Base-by-base conservation (phyloP, 106 monocot genomes). In the Vanilla planifolia region DNA sequence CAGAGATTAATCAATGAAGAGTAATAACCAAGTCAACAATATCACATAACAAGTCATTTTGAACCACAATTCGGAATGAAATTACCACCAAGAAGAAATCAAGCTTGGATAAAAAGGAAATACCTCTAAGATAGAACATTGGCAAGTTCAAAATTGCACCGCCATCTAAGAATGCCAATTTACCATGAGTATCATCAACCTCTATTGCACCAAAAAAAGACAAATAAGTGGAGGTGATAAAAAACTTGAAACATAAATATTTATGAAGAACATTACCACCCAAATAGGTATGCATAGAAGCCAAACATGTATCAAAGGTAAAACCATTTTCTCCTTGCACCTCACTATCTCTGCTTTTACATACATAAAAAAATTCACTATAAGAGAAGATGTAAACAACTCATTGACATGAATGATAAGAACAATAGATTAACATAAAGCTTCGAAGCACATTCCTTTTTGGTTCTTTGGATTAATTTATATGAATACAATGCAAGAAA, bases 121-220 rank as follows among this genome's bases (percentile, higher is more conserved):
- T 75, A 89, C 96, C 91, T 92, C 88, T 73, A 47, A 98, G 88
- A 77, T 92, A 92, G 53, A 92, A 75, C 81, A 88, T 84, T 42
- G 96, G 91, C 69, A 98, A 75, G 47, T 64, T 88, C 52, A 92
- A 70, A 62, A 88, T 72, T 39, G 75, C 60, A 47, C 91, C 91
- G 48, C 84, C 91, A 60, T 98, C 96, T 66, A 98, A 62, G 67
- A 79, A 77, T 58, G 76, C 23, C 20, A 84, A 16, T 61, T 88
- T 85, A 42, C 79, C 68, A 73, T 75, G 87, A 58, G 84, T 84
- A 77, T 87, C 85, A 65, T 98, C 92, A 67, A 85, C 73, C 74
- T 92, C 91, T 98, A 73, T 77, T 59, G 32, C 50, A 79, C 43
- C 36, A 17, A 53, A 39, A 6, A 43, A 52, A 14, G 8, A 46